A percentile compares a stretch with the other conserved stretches of the same genome.
phyloP scores from a whole-genome alignment of 371 early-diverging fungal species.

The Mucor circinelloides region DNA sequence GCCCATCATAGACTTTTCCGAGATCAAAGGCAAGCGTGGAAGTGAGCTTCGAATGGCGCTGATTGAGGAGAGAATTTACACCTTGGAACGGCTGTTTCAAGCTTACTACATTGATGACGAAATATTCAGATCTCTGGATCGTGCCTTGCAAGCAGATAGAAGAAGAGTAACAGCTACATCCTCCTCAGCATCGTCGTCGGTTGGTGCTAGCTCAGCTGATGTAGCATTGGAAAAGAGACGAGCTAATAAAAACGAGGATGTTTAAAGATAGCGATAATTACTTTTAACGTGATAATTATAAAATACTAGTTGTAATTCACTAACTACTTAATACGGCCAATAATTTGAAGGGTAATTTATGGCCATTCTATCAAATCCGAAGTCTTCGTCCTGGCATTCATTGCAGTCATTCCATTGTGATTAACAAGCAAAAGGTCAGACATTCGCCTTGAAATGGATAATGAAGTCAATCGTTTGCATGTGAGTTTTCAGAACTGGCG shows the following conservation, averaged over 20 bases:
- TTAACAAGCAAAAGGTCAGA: too few species aligned
- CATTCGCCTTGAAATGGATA: too few species aligned
- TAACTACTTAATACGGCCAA: too few species aligned
- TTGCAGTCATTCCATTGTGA: too few species aligned
- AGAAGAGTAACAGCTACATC: background rate
- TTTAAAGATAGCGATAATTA: too few species aligned
- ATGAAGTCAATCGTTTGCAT: too few species aligned
- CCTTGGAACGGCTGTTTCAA: conserved; percentile 62
- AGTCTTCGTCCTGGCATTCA: too few species aligned
- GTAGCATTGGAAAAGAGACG: background rate
- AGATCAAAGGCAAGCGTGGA: background rate
- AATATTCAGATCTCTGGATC: conserved; percentile 25
- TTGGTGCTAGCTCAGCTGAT: background rate
- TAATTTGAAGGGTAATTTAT: too few species aligned
- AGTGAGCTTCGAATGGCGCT: conserved; percentile 66
- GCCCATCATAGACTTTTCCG: background rate
- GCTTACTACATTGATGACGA: conserved; percentile 34
- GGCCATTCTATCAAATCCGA: too few species aligned
- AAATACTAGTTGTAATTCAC: too few species aligned
- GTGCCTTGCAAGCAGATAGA: conserved; percentile 12
- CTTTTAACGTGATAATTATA: too few species aligned
- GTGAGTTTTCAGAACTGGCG: too few species aligned
- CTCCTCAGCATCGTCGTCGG: background rate
- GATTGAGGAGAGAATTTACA: conserved; percentile 95
- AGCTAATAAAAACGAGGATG: background rate